Base-by-base conservation (phyloP, 2,329 filamentous ascomycete species). In the Fusarium veterinarium region DNA sequence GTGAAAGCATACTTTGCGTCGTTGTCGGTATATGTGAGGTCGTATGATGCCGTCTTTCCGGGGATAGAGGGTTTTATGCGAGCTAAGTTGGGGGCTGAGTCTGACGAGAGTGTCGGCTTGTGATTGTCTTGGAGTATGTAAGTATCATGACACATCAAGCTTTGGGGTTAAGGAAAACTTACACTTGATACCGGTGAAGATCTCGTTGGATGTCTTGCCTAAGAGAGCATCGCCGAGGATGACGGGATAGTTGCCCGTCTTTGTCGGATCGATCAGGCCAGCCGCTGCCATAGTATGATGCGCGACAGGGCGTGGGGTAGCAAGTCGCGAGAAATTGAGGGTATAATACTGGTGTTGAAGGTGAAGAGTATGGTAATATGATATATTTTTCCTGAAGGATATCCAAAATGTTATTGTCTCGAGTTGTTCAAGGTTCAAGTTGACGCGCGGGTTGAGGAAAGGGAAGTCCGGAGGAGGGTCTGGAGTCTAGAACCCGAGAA, bases 171-270 rank as follows among this genome's bases (percentile, higher is more conserved):
- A 30, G n/a, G 20, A 28, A 20, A n/a, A 48, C 86, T 68, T 85
- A 91, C 90, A 91, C 81, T 86, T 83, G 53, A 92, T 84, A 60
- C 87, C 87, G 3, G 89, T 91, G 74, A 89, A 90, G 52, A 89
- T 82, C 68, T 91, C 88, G 72, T 88, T 89, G 37, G 87, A 82
- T 2, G 87, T 80, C 70, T 87, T 88, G 45, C 88, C 87, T 40
- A 90, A 81, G 37, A 92, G 82, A 33, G 87, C 87, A 75, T 91
- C 90, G 78, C 90, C 91, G 48, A 92, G 83, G 51, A 91, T 85
- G 62, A 92, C 86, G 55, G 89, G 90, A 76, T 91, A 92, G 77
- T 89, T 89, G 64, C 85, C 89, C 65, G 84, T 83, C 80, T 89
- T 87, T 60, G 89, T 90, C 68, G 89, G 88, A 80, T 91, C 89